Conservation (phyloP, 805 yeast genomes). For the Aciculoconidium aculeatum region DNA sequence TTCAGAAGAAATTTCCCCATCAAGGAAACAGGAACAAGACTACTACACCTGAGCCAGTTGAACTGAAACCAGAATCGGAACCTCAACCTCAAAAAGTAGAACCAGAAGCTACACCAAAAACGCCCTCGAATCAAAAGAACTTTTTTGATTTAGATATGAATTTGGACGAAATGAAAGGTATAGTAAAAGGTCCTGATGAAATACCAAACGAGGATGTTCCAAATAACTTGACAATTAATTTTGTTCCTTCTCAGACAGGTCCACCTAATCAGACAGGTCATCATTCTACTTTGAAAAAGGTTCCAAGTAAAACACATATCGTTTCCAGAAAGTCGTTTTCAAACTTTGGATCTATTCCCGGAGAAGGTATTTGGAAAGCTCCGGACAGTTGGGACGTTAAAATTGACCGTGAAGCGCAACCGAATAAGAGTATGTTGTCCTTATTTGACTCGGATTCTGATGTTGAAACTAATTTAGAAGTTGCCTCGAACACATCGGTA, state of each 20-base stretch:
- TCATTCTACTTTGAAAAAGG: no score
- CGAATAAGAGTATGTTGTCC: constrained; percentile 2
- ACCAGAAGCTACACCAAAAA: constrained; percentile 2
- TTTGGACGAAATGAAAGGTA: constrained; percentile 47
- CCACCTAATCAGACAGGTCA: background rate
- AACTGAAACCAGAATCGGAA: no score
- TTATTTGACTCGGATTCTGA: constrained; percentile 13
- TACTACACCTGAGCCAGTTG: no score
- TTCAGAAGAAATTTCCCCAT: no score
- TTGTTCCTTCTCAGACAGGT: background rate
- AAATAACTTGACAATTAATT: no score
- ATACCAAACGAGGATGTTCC: background rate
- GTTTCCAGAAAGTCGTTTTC: no score
- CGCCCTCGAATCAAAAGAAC: constrained; percentile 2
- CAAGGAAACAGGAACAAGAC: no score
- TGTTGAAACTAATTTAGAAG: background rate
- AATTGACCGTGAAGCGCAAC: constrained; percentile 10
- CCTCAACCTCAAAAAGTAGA: constrained; percentile 5
- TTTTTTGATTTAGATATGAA: constrained; percentile 41
- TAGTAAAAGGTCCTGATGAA: constrained; percentile 28
- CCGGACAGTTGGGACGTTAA: constrained; percentile 48
- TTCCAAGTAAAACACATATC: no score
- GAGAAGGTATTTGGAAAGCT: constrained; percentile 44
- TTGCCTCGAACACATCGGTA: background rate
- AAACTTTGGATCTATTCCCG: no score